A percentile compares a stretch with the other conserved stretches of the same genome.
Evolutionary conservation across 1,284 basidiomycete species (phyloP).

Genomic region (Violaceomyces palustris): DNA sequence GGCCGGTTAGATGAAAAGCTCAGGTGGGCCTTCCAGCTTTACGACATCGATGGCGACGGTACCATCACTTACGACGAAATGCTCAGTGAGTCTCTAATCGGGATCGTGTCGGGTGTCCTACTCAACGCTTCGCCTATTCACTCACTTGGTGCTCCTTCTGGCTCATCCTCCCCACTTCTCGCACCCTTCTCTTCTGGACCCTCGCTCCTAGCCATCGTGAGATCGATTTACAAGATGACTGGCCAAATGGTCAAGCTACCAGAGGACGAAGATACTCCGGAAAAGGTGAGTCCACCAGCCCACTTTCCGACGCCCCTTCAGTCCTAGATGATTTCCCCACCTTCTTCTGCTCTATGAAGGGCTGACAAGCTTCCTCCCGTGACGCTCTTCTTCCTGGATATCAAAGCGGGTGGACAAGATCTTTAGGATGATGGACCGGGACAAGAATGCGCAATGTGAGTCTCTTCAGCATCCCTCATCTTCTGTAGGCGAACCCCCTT

Average conservation of each 20-base stretch:
- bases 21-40: constrained; percentile 99
- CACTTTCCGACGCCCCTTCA: neutral
- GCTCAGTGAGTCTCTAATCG: constrained; percentile 58
- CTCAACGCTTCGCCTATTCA: too few relatives aligned
- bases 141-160: too few relatives aligned
- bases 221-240: constrained; percentile 53
- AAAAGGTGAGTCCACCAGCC: constrained; percentile 70
- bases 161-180: neutral
- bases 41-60: constrained; percentile 78
- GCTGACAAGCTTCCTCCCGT: too few relatives aligned
- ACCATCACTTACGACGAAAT: constrained; percentile 69
- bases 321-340: neutral
- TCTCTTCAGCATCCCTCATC: neutral
- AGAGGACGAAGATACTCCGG: constrained; percentile 94
- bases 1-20: constrained; percentile 96
- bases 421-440: constrained; percentile 50
- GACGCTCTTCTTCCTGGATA: too few relatives aligned
- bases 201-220: constrained; percentile 50
- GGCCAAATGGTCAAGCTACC: constrained; percentile 98
- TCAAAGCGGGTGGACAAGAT: constrained; percentile 51
- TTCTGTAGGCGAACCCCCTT: neutral
- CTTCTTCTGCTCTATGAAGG: neutral
- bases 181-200: neutral
- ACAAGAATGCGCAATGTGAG: constrained; percentile 50
- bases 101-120: neutral